These are phyloP conservation scores for Sarocladium kiliense DNA, from an alignment of 2,329 filamentous ascomycete species.

Conservation along the genomic window DNA sequence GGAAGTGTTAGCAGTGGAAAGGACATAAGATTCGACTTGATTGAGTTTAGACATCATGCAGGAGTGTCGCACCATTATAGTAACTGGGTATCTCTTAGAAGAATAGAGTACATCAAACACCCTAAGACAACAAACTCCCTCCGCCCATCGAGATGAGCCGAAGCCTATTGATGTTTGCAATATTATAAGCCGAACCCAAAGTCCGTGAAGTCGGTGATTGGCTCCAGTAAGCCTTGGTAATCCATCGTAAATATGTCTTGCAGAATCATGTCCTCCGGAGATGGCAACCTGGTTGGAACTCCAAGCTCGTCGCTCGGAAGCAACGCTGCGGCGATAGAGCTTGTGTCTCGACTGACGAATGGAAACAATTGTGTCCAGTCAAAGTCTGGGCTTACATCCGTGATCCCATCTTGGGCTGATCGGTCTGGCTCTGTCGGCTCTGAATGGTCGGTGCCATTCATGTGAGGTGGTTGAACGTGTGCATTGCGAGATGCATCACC, in stretches of 20 bases:
- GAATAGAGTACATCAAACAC: neutral
- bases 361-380: conserved; percentile 2
- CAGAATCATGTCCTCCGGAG: conserved; percentile 3
- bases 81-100: neutral
- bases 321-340: neutral
- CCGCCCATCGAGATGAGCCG: too few relatives aligned
- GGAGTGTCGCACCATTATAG: neutral
- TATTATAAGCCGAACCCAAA: neutral
- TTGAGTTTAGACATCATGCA: neutral
- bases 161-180: too few relatives aligned
- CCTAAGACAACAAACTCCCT: too few relatives aligned
- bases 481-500: neutral
- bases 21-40: neutral
- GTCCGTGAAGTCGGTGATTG: conserved; percentile 1
- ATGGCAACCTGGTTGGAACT: neutral
- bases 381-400: neutral
- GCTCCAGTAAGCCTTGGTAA: neutral
- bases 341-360: neutral
- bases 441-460: neutral
- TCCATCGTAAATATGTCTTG: conserved; percentile 5
- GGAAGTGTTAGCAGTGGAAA: neutral
- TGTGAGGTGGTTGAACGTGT: neutral
- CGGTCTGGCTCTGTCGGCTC: neutral
- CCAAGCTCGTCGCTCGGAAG: neutral
- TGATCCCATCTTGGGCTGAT: neutral